phyloP scores from a whole-genome alignment of 345 rosid species.

The Linum lewisii region DNA sequence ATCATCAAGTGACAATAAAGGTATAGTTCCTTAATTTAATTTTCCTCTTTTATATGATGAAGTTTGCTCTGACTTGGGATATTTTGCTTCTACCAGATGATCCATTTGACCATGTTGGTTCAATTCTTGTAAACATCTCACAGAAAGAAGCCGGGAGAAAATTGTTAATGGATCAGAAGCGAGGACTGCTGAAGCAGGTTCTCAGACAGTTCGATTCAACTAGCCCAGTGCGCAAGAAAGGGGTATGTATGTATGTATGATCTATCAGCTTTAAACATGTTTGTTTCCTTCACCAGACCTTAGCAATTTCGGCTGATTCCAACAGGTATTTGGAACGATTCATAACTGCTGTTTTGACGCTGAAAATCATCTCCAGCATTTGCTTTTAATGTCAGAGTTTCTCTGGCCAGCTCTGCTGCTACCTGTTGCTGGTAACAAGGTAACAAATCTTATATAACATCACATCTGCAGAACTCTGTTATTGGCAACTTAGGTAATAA shows the following conservation, averaged over 20 bases:
- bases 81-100: conserved; percentile 42
- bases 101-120: conserved; percentile 87
- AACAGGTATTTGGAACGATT: conserved; percentile 76
- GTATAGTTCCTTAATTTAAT: conserved; percentile 21
- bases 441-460: conserved; percentile 2
- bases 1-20: conserved; percentile 43
- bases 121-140: conserved; percentile 84
- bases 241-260: conserved; percentile 40
- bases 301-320: too few relatives aligned
- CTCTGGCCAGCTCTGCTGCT: conserved; percentile 90
- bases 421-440: conserved; percentile 93
- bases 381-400: conserved; percentile 78
- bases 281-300: too few relatives aligned
- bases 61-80: conserved; percentile 16
- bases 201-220: conserved; percentile 70
- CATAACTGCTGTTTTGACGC: conserved; percentile 94
- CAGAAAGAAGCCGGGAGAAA: conserved; percentile 75
- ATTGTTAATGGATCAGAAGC: conserved; percentile 64
- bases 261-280: neutral
- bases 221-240: conserved; percentile 61
- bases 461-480: too few relatives aligned
- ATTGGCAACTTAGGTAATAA: neutral
- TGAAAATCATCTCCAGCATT: conserved; percentile 65
- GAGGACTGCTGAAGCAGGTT: conserved; percentile 76
- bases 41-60: neutral